phyloP scores from a whole-genome alignment of 1,284 basidiomycete species.

The Papiliotrema nemorosa region DNA sequence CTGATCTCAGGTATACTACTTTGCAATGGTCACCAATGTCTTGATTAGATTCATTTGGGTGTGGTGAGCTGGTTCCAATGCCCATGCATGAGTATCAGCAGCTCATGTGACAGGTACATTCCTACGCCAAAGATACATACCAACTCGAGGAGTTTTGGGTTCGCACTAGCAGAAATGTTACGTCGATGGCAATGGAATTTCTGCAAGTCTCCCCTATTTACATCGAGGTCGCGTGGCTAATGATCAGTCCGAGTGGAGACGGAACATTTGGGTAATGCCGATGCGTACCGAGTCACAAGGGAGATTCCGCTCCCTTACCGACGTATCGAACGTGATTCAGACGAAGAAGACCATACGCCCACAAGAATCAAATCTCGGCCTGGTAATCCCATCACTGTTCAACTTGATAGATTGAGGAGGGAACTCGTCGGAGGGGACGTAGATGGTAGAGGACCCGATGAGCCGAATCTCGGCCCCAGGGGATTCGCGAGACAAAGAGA shows the following conservation, averaged over 20 bases:
- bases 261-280: slow-evolving; percentile 50
- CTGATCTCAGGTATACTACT: slow-evolving; percentile 47
- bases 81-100: neutral
- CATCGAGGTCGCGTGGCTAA: neutral
- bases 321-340: slow-evolving; percentile 17
- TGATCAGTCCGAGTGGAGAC: slow-evolving; percentile 47
- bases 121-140: slow-evolving; percentile 56
- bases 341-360: slow-evolving; percentile 10
- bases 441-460: slow-evolving; percentile 32
- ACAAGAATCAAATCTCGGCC: neutral
- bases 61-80: slow-evolving; percentile 38
- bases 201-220: slow-evolving; percentile 56
- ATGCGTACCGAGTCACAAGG: slow-evolving; percentile 44
- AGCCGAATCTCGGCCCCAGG: slow-evolving; percentile 31
- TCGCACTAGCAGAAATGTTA: slow-evolving; percentile 70
- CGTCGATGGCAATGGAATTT: slow-evolving; percentile 90
- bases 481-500: slow-evolving; percentile 35
- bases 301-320: slow-evolving; percentile 45
- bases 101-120: slow-evolving; percentile 55
- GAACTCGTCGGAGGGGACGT: slow-evolving; percentile 1
- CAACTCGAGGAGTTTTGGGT: slow-evolving; percentile 64
- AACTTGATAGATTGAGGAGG: slow-evolving; percentile 8
- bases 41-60: slow-evolving; percentile 78
- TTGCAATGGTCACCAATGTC: slow-evolving; percentile 60
- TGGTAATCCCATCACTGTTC: slow-evolving; percentile 1